Percentiles rank a stretch among this genome's conserved stretches.
phyloP scores from a whole-genome alignment of 1,139 yeast genomes.

The Kurtzmaniella quercitrusa region DNA sequence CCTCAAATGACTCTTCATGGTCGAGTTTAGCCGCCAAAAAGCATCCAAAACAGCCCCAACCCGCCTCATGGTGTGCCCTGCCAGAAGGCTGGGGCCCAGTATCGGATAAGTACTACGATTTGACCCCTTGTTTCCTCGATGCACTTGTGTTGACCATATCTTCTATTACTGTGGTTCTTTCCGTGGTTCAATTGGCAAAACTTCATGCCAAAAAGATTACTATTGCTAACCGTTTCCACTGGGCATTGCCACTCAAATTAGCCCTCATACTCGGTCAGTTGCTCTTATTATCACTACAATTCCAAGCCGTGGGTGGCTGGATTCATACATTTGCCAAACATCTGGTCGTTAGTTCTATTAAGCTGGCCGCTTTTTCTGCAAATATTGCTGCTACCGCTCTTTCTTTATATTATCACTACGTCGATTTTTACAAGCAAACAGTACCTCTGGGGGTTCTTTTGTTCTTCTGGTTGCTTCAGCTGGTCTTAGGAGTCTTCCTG shows the following conservation, averaged over 20 bases:
- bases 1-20: not conserved
- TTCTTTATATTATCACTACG: conserved; percentile 56
- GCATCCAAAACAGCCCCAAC: not conserved
- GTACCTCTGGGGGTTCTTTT: conserved; percentile 70
- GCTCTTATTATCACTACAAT: conserved; percentile 24
- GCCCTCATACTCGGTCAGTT: conserved; percentile 40
- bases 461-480: conserved; percentile 69
- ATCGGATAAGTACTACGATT: conserved; percentile 54
- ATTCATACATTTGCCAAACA: conserved; percentile 7
- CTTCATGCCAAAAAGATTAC: conserved; percentile 30
- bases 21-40: not conserved
- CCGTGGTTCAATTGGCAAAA: conserved; percentile 40
- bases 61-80: not conserved
- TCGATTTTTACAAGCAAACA: conserved; percentile 64
- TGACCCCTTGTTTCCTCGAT: conserved; percentile 84
- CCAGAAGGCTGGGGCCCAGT: conserved; percentile 76
- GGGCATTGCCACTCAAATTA: conserved; percentile 43
- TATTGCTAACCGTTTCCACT: conserved; percentile 30
- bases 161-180: conserved; percentile 50
- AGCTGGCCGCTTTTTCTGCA: conserved; percentile 37
- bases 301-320: conserved; percentile 12
- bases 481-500: conserved; percentile 35
- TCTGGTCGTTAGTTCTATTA: conserved; percentile 34
- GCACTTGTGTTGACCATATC: conserved; percentile 51
- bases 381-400: conserved; percentile 43